Base-by-base conservation (phyloP, 345 rosid genomes). In the Nephelium lappaceum region DNA sequence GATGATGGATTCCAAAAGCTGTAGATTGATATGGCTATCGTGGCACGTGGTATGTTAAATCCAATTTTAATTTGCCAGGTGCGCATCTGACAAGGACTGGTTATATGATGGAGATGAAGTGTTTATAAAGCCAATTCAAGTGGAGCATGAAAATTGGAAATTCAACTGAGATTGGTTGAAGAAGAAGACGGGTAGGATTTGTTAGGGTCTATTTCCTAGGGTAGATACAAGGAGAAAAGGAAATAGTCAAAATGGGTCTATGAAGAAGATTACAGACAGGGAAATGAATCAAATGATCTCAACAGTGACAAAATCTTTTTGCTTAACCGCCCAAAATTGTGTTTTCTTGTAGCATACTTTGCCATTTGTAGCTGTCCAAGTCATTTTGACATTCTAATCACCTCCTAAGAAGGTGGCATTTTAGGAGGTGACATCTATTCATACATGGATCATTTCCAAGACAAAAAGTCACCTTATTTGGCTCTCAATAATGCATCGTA, bases 271-370 rank as follows among this genome's bases (percentile, higher is more conserved):
- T 39, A 8, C 2, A 41, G n/a, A 69, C 12, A 25, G 47, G 43
- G 18, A 70, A 66, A 64, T 11, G 36, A 31, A 31, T 31, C 36
- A 31, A 31, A 31, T 31, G 67, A 68, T 61, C 71, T 68, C 62
- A 61, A 77, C 78, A 81, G 49, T 68, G 38, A 15, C 23, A 14
- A 69, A 12, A 70, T 64, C 73, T 72, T 57, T 79, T 79, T 77
- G 67, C 79, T 83, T 77, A 73, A 60, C 41, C 81, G 55, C 63
- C 80, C 79, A 70, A 70, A 80, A 77, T 66, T 83, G 79, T 42
- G 12, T 36, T 47, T 55, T 39, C 58, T 77, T 51, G 78, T 72
- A 51, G 42, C 67, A 70, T 9, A 60, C 15, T 53, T 23, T 24
- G 39, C 14, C 79, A n/a, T 47, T 31, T 63, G 57, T 38, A 10